These are phyloP conservation scores for Pichia terricola DNA, from an alignment of 1,139 yeast species.

Conservation along the genomic window DNA sequence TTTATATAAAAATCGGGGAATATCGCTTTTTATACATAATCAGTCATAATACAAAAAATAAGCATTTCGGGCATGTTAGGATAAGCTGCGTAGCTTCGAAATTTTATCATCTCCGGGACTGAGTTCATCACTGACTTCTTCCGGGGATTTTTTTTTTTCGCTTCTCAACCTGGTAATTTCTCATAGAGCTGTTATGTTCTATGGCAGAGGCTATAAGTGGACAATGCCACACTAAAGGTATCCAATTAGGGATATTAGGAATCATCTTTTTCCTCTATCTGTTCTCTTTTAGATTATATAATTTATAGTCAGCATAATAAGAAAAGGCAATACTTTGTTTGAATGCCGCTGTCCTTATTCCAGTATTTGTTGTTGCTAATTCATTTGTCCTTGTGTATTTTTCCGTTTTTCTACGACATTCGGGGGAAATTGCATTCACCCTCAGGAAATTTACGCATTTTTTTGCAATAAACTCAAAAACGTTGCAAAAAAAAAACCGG, in stretches of 20 bases:
- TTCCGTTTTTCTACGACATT: too few relatives aligned
- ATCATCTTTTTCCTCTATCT: background rate
- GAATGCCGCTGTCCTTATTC: conserved; percentile 23
- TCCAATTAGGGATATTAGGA: too few relatives aligned
- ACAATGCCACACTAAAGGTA: too few relatives aligned
- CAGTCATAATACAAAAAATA: background rate
- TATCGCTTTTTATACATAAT: background rate
- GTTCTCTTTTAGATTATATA: conserved; percentile 26
- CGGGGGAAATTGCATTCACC: conserved; percentile 19
- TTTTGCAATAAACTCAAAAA: conserved; percentile 10
- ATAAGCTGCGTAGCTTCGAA: background rate
- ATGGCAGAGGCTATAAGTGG: too few relatives aligned
- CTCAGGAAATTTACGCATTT: conserved; percentile 25
- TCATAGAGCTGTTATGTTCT: too few relatives aligned
- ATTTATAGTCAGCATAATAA: conserved; percentile 69
- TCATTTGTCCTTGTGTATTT: too few relatives aligned
- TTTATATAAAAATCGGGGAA: background rate
- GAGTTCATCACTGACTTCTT: background rate
- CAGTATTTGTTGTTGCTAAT: conserved; percentile 12
- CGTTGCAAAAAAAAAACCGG: too few relatives aligned
- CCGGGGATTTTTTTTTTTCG: background rate
- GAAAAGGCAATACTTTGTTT: conserved; percentile 50
- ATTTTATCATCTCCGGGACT: background rate
- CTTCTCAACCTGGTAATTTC: too few relatives aligned
- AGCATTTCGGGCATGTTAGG: background rate